A percentile compares a stretch with the other conserved stretches of the same genome.
These are phyloP conservation scores for Microbotryum intermedium DNA, from an alignment of 1,284 basidiomycete species.

Conservation along the genomic window DNA sequence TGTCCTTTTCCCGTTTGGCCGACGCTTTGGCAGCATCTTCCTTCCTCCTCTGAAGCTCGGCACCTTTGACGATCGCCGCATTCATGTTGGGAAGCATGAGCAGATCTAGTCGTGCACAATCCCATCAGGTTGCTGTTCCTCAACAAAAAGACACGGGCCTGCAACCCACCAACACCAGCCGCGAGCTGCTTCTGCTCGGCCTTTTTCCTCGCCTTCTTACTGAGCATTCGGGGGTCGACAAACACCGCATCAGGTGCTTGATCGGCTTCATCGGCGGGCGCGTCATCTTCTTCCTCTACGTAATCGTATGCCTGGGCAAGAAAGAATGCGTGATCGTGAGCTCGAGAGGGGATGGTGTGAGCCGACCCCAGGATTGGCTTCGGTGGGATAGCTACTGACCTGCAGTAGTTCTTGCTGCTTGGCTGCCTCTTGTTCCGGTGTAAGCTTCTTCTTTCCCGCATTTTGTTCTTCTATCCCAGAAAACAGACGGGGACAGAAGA, in stretches of 20 bases:
- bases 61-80: conserved; percentile 14
- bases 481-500: not conserved
- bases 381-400: not conserved
- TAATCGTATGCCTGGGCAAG: conserved; percentile 16
- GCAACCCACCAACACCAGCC: conserved; percentile 24
- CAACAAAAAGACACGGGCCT: too few species aligned
- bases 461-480: not conserved
- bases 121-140: not conserved
- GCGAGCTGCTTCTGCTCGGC: conserved; percentile 5
- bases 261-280: conserved; percentile 1
- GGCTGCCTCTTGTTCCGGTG: conserved; percentile 17
- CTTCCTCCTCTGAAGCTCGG: conserved; percentile 6
- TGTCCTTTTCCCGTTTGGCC: conserved; percentile 26
- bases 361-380: not conserved
- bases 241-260: conserved; percentile 3
- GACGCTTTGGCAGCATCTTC: conserved; percentile 10
- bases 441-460: conserved; percentile 3
- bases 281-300: conserved; percentile 19
- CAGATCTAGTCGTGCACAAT: conserved; percentile 4
- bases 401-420: conserved; percentile 17
- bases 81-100: conserved; percentile 27
- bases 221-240: conserved; percentile 10
- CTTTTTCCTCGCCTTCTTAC: conserved; percentile 28
- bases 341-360: not conserved
- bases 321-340: not conserved